Percentiles rank a stretch among this genome's conserved stretches.
Conservation (phyloP, 192 early-diverging fungal genomes). For the Geranomyces variabilis region DNA sequence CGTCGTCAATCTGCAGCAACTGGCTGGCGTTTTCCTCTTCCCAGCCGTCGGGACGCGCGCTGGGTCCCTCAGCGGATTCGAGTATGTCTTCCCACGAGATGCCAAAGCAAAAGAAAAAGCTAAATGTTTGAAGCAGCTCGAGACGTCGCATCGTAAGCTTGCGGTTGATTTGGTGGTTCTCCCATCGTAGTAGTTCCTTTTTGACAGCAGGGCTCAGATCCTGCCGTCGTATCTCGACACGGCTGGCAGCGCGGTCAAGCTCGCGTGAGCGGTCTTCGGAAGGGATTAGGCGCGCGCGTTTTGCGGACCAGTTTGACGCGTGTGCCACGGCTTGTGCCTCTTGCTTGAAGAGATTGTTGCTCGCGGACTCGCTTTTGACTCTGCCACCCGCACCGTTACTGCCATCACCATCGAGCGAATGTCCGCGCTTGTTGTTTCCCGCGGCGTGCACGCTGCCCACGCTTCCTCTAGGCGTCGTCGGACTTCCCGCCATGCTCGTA, state of each 20-base stretch:
- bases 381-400: no score
- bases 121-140: constrained; percentile 12
- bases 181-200: constrained; percentile 21
- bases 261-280: not conserved
- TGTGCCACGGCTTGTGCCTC: not conserved
- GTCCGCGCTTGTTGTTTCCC: not conserved
- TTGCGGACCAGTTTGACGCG: not conserved
- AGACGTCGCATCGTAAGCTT: constrained; percentile 8
- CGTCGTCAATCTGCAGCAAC: constrained; percentile 14
- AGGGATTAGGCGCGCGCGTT: not conserved
- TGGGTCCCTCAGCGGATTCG: constrained; percentile 4
- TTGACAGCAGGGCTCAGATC: constrained; percentile 2
- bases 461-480: not conserved
- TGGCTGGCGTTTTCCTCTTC: constrained; percentile 2
- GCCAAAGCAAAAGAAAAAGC: constrained; percentile 12
- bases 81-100: constrained; percentile 19
- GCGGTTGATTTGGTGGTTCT: constrained; percentile 12
- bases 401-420: not conserved
- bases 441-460: not conserved
- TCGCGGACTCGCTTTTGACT: no score
- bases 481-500: not conserved
- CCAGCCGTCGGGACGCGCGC: constrained; percentile 14
- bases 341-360: no score
- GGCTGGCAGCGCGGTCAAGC: not conserved
- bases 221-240: constrained; percentile 1